A percentile compares a stretch with the other conserved stretches of the same genome.
phyloP scores from a whole-genome alignment of 768 basidiomycete genomes.

The Suillus hirtellus region DNA sequence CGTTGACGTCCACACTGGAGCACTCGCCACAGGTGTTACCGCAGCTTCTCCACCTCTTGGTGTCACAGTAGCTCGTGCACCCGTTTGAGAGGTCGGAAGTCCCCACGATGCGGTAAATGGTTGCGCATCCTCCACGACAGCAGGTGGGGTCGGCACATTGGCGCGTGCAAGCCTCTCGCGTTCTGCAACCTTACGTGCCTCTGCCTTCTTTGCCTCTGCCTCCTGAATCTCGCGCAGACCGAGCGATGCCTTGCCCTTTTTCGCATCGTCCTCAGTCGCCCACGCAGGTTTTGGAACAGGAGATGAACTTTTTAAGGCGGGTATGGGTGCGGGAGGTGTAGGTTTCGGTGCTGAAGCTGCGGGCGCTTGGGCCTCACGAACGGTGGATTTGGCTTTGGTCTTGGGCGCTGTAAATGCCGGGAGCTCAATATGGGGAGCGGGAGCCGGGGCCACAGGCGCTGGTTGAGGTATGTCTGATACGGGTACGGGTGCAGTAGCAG shows the following conservation, averaged over 20 bases:
- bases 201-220: slow-evolving; percentile 80
- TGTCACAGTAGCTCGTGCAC: slow-evolving; percentile 42
- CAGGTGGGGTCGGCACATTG: slow-evolving; percentile 34
- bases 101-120: slow-evolving; percentile 80
- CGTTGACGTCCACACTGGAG: slow-evolving; percentile 74
- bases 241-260: slow-evolving; percentile 51
- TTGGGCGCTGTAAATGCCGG: slow-evolving; percentile 26
- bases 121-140: slow-evolving; percentile 56
- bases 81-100: slow-evolving; percentile 80
- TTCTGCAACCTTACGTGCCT: slow-evolving; percentile 73
- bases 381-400: slow-evolving; percentile 28
- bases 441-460: slow-evolving; percentile 15
- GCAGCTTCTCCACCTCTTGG: slow-evolving; percentile 43
- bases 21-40: slow-evolving; percentile 30
- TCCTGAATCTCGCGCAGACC: slow-evolving; percentile 96
- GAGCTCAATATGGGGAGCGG: slow-evolving; percentile 15
- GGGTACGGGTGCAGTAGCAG: slow-evolving; percentile 18
- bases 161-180: slow-evolving; percentile 61
- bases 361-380: slow-evolving; percentile 23
- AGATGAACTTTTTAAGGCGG: slow-evolving; percentile 22
- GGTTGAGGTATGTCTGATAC: slow-evolving; percentile 7
- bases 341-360: slow-evolving; percentile 23
- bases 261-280: slow-evolving; percentile 68
- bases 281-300: slow-evolving; percentile 55
- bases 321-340: slow-evolving; percentile 12